A percentile compares a stretch with the other conserved stretches of the same genome.
These are phyloP conservation scores for Sphagnum magellanicum DNA, from an alignment of 228 moss, liverwort and hornwort genomes.

Conservation along the genomic window DNA sequence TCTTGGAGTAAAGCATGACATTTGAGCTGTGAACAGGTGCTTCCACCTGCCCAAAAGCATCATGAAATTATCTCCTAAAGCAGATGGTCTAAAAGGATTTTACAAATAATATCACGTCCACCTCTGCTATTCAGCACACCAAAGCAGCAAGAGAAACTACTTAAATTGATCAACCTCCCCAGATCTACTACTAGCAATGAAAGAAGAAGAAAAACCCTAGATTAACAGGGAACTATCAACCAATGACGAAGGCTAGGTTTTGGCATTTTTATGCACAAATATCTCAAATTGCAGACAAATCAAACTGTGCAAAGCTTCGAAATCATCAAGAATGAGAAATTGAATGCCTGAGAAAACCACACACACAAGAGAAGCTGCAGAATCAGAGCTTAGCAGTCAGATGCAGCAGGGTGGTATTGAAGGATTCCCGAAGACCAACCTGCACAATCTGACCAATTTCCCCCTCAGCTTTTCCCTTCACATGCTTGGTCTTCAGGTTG, in stretches of 20 bases:
- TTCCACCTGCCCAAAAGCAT: conserved; percentile 48
- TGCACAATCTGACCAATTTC: conserved; percentile 95
- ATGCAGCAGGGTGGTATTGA: no score
- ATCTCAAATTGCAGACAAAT: no score
- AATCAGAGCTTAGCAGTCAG: no score
- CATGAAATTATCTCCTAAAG: no score
- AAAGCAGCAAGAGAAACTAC: not conserved
- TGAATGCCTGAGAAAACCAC: no score
- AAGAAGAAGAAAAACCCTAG: not conserved
- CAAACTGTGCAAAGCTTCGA: no score
- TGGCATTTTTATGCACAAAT: no score
- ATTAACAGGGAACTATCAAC: not conserved
- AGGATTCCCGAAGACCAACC: conserved; percentile 23
- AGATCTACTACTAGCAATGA: not conserved
- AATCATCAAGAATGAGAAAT: no score
- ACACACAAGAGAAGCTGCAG: no score
- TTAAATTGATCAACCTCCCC: not conserved
- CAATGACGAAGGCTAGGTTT: not conserved
- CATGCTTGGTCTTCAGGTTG: conserved; percentile 96
- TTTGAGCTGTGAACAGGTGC: conserved; percentile 94
- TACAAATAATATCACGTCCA: no score
- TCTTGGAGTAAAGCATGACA: conserved; percentile 95
- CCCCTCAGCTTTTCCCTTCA: conserved; percentile 90
- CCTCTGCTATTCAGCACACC: not conserved
- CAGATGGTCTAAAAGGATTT: no score